Percentiles rank a stretch among this genome's conserved stretches.
phyloP scores from a whole-genome alignment of 352 stramenopile genomes.

The Pythium guiyangense region DNA sequence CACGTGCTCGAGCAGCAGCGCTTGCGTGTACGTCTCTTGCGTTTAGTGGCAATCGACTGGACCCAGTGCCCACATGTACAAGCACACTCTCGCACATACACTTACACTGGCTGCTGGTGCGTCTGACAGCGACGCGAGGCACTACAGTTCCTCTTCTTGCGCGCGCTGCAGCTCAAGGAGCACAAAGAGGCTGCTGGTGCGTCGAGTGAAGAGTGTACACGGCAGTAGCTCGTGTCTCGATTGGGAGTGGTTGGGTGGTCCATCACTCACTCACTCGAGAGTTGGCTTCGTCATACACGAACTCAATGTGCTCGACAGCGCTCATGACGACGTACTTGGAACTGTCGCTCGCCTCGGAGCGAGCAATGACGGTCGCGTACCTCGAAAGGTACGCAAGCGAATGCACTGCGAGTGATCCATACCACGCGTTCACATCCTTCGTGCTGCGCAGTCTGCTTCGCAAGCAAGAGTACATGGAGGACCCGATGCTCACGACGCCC shows the following conservation, averaged over 20 bases:
- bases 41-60: no score
- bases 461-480: conserved; percentile 42
- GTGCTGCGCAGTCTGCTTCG: conserved; percentile 25
- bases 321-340: conserved; percentile 29
- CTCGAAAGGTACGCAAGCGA: conserved; percentile 35
- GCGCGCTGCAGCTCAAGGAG: conserved; percentile 29
- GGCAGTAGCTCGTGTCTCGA: no score
- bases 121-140: conserved; percentile 23
- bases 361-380: conserved; percentile 25
- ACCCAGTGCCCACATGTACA: no score
- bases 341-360: conserved; percentile 21
- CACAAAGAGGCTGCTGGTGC: conserved; percentile 32
- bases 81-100: no score
- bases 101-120: neutral
- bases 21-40: conserved; percentile 22
- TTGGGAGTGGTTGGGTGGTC: no score
- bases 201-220: no score
- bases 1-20: conserved; percentile 35
- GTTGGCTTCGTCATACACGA: no score
- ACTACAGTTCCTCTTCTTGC: conserved; percentile 42
- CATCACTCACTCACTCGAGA: no score
- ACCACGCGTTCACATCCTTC: no score
- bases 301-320: no score
- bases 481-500: conserved; percentile 24
- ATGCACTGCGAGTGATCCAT: no score